These are phyloP conservation scores for Mycena galopus DNA, from an alignment of 768 basidiomycete species.

Conservation along the genomic window DNA sequence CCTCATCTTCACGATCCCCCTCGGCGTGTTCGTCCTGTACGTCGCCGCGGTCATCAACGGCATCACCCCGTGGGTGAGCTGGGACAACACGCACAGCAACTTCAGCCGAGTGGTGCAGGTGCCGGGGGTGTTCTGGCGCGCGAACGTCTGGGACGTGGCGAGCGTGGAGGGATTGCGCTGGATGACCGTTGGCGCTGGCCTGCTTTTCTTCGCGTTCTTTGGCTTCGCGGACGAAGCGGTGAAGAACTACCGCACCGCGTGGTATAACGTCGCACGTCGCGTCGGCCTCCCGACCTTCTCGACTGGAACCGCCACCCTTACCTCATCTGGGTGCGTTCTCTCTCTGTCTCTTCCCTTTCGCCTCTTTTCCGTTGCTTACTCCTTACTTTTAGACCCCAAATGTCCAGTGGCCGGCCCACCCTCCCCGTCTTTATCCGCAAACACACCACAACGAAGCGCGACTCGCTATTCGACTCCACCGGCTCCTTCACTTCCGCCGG, in stretches of 20 bases:
- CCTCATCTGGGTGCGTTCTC: background rate
- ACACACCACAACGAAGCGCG: background rate
- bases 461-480: background rate
- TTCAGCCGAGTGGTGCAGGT: slow-evolving; percentile 60
- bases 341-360: background rate
- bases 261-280: background rate
- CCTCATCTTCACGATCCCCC: slow-evolving; percentile 60
- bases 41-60: slow-evolving; percentile 42
- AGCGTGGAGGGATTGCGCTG: slow-evolving; percentile 63
- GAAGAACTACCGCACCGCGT: slow-evolving; percentile 60
- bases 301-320: background rate
- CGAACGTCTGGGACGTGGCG: slow-evolving; percentile 34
- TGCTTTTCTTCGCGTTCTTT: slow-evolving; percentile 77
- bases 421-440: background rate
- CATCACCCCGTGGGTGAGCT: slow-evolving; percentile 61
- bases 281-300: background rate
- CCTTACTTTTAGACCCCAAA: background rate
- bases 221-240: slow-evolving; percentile 74
- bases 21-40: slow-evolving; percentile 55
- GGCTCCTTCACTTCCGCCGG: too few relatives aligned
- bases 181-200: slow-evolving; percentile 59
- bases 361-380: background rate
- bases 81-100: slow-evolving; percentile 62
- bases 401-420: background rate
- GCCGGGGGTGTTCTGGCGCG: slow-evolving; percentile 60